A percentile compares a stretch with the other conserved stretches of the same genome.
phyloP scores from a whole-genome alignment of 345 rosid genomes.

The Geranium brycei region DNA sequence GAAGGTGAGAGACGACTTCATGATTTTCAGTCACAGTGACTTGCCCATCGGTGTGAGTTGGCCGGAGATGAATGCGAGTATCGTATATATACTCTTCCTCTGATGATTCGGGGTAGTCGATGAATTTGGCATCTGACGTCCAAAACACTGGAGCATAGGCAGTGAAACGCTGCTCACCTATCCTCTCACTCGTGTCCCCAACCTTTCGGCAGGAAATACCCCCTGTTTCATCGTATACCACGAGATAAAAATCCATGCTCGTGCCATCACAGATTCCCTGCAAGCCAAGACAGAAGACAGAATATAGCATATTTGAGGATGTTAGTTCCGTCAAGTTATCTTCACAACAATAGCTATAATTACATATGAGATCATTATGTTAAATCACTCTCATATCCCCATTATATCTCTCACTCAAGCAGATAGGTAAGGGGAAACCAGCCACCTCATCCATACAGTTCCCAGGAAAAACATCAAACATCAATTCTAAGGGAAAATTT shows the following conservation, averaged over 20 bases:
- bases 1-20: slow-evolving; percentile 35
- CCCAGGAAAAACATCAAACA: neutral
- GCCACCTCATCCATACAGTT: neutral
- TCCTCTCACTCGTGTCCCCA: slow-evolving; percentile 23
- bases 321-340: too few relatives aligned
- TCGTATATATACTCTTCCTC: slow-evolving; percentile 46
- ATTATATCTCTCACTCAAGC: neutral
- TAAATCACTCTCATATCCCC: too few relatives aligned
- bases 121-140: slow-evolving; percentile 38
- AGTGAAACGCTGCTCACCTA: slow-evolving; percentile 21
- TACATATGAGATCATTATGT: too few relatives aligned
- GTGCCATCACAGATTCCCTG: slow-evolving; percentile 62
- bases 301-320: slow-evolving; percentile 12
- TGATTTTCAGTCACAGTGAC: slow-evolving; percentile 12
- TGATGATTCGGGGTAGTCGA: slow-evolving; percentile 34
- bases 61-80: slow-evolving; percentile 33
- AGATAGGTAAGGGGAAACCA: neutral
- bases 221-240: slow-evolving; percentile 61
- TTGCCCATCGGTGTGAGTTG: slow-evolving; percentile 14
- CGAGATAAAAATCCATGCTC: slow-evolving; percentile 60
- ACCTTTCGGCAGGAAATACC: slow-evolving; percentile 65
- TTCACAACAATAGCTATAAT: too few relatives aligned
- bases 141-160: slow-evolving; percentile 53
- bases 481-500: neutral
- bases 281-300: slow-evolving; percentile 10